These are phyloP conservation scores for Chloroidium sp. DNA, from an alignment of 163 green algal genomes.

Conservation along the genomic window DNA sequence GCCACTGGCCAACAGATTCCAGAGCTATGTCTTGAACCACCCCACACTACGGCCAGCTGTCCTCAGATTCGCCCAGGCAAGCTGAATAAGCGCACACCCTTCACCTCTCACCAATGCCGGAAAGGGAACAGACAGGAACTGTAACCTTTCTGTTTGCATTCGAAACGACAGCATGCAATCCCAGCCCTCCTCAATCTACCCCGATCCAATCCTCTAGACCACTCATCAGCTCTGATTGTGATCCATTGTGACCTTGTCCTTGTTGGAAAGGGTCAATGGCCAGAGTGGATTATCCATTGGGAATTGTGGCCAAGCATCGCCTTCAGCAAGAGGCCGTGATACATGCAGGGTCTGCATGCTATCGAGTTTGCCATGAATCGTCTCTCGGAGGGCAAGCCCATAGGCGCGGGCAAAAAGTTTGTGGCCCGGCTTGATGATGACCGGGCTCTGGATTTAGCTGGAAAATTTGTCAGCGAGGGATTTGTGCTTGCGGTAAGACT, in stretches of 20 bases:
- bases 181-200: not conserved
- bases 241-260: no score
- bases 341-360: constrained; percentile 56
- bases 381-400: constrained; percentile 57
- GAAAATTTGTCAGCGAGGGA: constrained; percentile 67
- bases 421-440: constrained; percentile 78
- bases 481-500: constrained; percentile 62
- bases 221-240: no score
- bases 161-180: no score
- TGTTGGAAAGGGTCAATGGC: not conserved
- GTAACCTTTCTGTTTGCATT: no score
- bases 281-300: not conserved
- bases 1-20: constrained; percentile 59
- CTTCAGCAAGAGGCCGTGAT: not conserved
- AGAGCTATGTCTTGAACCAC: constrained; percentile 60
- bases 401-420: constrained; percentile 49
- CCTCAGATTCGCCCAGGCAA: constrained; percentile 56
- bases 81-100: not conserved
- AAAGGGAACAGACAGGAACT: not conserved
- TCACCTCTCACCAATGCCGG: no score
- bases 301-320: not conserved
- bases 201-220: not conserved
- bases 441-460: constrained; percentile 65
- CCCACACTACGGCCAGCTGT: constrained; percentile 32
- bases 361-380: constrained; percentile 65